These are phyloP conservation scores for Dissophora globulifera DNA, from an alignment of 192 early-diverging fungal species.

Conservation along the genomic window DNA sequence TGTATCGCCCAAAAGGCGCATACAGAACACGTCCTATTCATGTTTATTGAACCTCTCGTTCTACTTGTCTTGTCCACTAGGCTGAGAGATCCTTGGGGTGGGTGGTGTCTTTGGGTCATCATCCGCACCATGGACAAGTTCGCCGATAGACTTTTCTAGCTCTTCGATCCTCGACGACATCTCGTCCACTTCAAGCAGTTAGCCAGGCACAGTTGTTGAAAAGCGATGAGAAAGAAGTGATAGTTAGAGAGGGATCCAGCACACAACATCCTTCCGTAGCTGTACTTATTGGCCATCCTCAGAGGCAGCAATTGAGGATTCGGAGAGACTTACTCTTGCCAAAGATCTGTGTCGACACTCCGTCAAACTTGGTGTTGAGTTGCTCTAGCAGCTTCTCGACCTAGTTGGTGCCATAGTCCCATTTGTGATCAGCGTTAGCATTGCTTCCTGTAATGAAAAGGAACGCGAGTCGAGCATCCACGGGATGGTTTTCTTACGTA, in stretches of 20 bases:
- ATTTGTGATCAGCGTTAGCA: too few relatives aligned
- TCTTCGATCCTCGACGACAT: constrained; percentile 52
- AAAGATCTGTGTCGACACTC: constrained; percentile 43
- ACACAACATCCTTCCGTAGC: too few relatives aligned
- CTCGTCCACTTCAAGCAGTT: constrained; percentile 47
- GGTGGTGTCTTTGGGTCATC: constrained; percentile 29
- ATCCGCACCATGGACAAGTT: constrained; percentile 42
- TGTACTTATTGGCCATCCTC: too few relatives aligned
- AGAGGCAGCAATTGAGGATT: neutral
- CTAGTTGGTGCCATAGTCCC: neutral
- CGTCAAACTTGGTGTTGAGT: constrained; percentile 49
- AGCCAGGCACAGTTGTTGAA: too few relatives aligned
- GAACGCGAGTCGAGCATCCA: too few relatives aligned
- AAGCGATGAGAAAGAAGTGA: too few relatives aligned
- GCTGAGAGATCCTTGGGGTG: neutral
- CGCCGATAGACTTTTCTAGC: constrained; percentile 49
- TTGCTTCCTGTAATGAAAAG: too few relatives aligned
- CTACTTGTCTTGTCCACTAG: neutral
- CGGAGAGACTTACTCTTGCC: constrained; percentile 22
- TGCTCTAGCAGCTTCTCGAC: constrained; percentile 45
- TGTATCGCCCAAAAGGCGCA: too few relatives aligned
- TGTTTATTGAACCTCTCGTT: neutral
- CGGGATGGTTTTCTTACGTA: constrained; percentile 27
- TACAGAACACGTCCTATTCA: too few relatives aligned
- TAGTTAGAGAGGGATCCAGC: neutral